Evolutionary conservation across 345 rosid genomes (phyloP).

Genomic region (Clausena lansium): DNA sequence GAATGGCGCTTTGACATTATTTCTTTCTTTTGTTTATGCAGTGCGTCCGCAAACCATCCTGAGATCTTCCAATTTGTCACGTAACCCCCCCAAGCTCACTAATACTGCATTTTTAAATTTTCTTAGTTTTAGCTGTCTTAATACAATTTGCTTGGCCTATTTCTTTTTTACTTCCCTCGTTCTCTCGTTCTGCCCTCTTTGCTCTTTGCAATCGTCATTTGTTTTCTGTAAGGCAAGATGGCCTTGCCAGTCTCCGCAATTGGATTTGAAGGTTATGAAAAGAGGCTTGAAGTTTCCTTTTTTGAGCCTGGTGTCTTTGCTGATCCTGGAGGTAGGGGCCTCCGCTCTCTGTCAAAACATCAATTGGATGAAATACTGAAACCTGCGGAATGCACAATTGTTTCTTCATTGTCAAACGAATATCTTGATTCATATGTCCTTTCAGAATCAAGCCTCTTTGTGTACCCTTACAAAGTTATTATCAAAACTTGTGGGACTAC

Average conservation of each 20-base stretch:
- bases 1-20: constrained; percentile 8
- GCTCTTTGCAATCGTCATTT: constrained; percentile 29
- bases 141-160: constrained; percentile 19
- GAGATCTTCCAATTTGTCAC: constrained; percentile 33
- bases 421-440: constrained; percentile 84
- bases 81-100: constrained; percentile 18
- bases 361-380: constrained; percentile 74
- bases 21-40: constrained; percentile 30
- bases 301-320: constrained; percentile 65
- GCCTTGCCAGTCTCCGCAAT: constrained; percentile 65
- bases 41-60: constrained; percentile 89
- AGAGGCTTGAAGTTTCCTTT: constrained; percentile 81
- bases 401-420: constrained; percentile 76
- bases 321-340: constrained; percentile 64
- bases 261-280: constrained; percentile 97
- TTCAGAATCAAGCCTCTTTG: constrained; percentile 96
- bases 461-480: constrained; percentile 83
- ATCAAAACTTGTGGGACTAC: constrained; percentile 99
- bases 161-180: constrained; percentile 27
- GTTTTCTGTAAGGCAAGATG: constrained; percentile 41
- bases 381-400: constrained; percentile 89
- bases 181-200: constrained; percentile 41
- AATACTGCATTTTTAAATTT: constrained; percentile 19
- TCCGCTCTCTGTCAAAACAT: constrained; percentile 61
- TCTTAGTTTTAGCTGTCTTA: constrained; percentile 2